Percentiles rank a stretch among this genome's conserved stretches.
These are phyloP conservation scores for Coprinopsis marcescibilis DNA, from an alignment of 768 basidiomycete species.

Conservation along the genomic window DNA sequence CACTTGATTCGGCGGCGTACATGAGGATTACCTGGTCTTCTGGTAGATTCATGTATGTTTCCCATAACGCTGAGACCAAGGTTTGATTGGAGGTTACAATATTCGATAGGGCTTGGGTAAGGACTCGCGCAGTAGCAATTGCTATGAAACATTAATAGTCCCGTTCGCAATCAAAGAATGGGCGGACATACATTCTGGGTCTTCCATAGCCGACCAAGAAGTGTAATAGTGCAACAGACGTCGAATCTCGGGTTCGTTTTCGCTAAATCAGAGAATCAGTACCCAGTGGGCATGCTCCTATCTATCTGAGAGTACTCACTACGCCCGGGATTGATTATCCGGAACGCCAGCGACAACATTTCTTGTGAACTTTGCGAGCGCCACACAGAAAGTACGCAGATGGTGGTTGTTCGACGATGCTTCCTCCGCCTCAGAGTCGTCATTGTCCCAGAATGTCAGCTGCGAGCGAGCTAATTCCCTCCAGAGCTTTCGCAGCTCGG, in stretches of 20 bases:
- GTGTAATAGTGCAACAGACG: conserved; percentile 66
- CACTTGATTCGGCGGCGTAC: conserved; percentile 37
- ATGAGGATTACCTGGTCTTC: conserved; percentile 73
- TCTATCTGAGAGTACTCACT: too few relatives aligned
- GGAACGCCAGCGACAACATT: conserved; percentile 76
- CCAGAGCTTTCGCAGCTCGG: conserved; percentile 53
- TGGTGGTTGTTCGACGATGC: conserved; percentile 23
- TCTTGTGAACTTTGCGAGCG: conserved; percentile 71
- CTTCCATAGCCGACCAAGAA: conserved; percentile 66
- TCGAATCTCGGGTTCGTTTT: conserved; percentile 67
- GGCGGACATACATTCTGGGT: conserved; percentile 44
- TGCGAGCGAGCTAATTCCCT: conserved; percentile 39
- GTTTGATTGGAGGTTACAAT: conserved; percentile 68
- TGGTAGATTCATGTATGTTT: conserved; percentile 55
- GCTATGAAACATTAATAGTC: conserved; percentile 34
- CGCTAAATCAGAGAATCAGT: too few relatives aligned
- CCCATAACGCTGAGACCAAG: conserved; percentile 57
- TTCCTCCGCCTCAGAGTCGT: conserved; percentile 37
- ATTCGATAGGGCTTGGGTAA: conserved; percentile 80
- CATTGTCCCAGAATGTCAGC: conserved; percentile 46
- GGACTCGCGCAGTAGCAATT: conserved; percentile 53
- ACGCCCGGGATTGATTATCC: conserved; percentile 64
- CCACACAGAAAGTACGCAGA: conserved; percentile 38
- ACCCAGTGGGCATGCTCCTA: too few relatives aligned
- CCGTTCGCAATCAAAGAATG: conserved; percentile 2